A percentile compares a stretch with the other conserved stretches of the same genome.
Conservation (phyloP, 345 rosid genomes). For the Gossypium anomalum region DNA sequence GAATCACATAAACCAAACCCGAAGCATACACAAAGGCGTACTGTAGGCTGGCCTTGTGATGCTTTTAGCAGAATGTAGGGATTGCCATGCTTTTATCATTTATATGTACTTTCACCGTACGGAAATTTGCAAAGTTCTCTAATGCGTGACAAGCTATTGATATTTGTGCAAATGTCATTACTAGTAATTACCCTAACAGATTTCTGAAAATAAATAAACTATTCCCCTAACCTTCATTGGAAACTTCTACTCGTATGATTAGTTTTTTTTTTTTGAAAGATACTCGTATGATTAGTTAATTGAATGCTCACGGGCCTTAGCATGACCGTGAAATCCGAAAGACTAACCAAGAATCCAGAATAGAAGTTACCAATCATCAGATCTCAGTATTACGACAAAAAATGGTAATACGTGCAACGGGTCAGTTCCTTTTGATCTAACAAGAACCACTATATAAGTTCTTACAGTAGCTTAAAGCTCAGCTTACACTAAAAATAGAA, state of each 20-base stretch:
- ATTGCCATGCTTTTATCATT: background rate
- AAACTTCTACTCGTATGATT: background rate
- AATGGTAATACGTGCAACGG: background rate
- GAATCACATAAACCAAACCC: background rate
- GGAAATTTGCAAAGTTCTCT: background rate
- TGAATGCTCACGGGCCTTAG: background rate
- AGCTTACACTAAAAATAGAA: background rate
- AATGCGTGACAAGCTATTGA: conserved; percentile 3
- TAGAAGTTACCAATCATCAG: background rate
- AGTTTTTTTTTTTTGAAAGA: too few species aligned
- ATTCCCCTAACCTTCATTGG: background rate
- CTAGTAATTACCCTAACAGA: background rate
- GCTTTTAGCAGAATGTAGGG: background rate
- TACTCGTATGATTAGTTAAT: background rate
- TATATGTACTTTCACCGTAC: background rate
- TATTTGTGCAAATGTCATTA: background rate
- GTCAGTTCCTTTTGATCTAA: background rate
- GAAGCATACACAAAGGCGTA: background rate
- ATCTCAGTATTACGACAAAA: background rate
- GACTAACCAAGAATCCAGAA: background rate
- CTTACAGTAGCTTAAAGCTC: background rate
- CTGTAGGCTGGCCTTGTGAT: background rate
- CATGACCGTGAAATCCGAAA: background rate
- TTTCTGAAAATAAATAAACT: background rate
- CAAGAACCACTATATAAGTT: background rate